Percentiles rank a stretch among this genome's conserved stretches.
phyloP scores from a whole-genome alignment of 2,329 filamentous ascomycete species.

The Ascosphaera apis region DNA sequence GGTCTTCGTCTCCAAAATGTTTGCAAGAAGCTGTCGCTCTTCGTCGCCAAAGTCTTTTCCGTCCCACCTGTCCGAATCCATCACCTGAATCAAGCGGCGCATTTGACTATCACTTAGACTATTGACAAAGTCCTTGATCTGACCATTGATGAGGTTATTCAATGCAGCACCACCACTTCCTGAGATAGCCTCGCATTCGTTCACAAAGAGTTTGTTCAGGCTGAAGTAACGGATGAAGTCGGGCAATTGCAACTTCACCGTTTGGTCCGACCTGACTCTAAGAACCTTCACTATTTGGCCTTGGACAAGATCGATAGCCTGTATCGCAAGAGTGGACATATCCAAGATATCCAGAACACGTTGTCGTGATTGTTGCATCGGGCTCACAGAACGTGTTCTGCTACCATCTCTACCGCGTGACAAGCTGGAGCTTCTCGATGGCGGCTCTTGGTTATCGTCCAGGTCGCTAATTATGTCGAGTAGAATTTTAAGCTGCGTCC shows the following conservation, averaged over 20 bases:
- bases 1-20: slow-evolving; percentile 35
- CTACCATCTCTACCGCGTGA: no score
- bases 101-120: slow-evolving; percentile 33
- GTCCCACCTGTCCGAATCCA: slow-evolving; percentile 42
- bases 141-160: slow-evolving; percentile 37
- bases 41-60: slow-evolving; percentile 36
- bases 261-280: slow-evolving; percentile 39
- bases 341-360: slow-evolving; percentile 34
- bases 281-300: slow-evolving; percentile 40
- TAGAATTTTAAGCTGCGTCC: slow-evolving; percentile 83
- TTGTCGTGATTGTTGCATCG: slow-evolving; percentile 21
- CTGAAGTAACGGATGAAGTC: slow-evolving; percentile 40
- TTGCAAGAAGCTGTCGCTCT: slow-evolving; percentile 27
- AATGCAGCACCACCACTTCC: slow-evolving; percentile 35
- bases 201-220: slow-evolving; percentile 39
- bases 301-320: slow-evolving; percentile 44
- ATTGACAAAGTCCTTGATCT: slow-evolving; percentile 39
- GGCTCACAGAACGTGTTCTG: not conserved
- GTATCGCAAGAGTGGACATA: slow-evolving; percentile 40
- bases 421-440: slow-evolving; percentile 20
- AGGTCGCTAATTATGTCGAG: slow-evolving; percentile 59
- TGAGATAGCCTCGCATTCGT: slow-evolving; percentile 43
- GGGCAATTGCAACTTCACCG: slow-evolving; percentile 28
- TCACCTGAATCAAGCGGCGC: slow-evolving; percentile 31
- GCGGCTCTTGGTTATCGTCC: slow-evolving; percentile 7